A percentile compares a stretch with the other conserved stretches of the same genome.
phyloP scores from a whole-genome alignment of 768 basidiomycete species.

The Xerocomellus intermedius region DNA sequence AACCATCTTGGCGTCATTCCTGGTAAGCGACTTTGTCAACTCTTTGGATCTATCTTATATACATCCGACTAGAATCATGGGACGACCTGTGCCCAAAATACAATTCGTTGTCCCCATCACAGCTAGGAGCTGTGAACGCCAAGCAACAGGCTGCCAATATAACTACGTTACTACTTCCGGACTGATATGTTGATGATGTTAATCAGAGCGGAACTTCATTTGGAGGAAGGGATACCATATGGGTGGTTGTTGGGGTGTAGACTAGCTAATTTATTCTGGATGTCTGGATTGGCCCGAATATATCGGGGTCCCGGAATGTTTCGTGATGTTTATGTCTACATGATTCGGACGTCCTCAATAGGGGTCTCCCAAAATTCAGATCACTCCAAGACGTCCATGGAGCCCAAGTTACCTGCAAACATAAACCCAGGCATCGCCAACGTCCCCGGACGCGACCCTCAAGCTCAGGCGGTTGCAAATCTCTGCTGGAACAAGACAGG shows the following conservation, averaged over 20 bases:
- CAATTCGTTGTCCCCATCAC: constrained; percentile 16
- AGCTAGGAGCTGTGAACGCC: constrained; percentile 22
- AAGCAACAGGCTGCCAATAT: constrained; percentile 21
- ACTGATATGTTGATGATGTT: neutral
- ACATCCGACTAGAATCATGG: constrained; percentile 21
- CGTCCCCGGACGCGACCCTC: constrained; percentile 44
- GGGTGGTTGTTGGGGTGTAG: neutral
- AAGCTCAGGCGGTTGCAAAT: constrained; percentile 41
- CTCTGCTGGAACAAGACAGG: constrained; percentile 48
- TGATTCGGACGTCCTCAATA: neutral
- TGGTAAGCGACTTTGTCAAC: constrained; percentile 5
- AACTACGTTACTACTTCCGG: constrained; percentile 14
- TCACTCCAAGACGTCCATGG: neutral
- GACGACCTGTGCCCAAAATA: constrained; percentile 25
- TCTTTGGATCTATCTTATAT: neutral
- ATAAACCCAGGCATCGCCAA: constrained; percentile 43
- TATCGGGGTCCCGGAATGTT: neutral
- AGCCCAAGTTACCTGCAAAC: constrained; percentile 11
- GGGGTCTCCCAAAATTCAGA: neutral
- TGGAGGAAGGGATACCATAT: neutral
- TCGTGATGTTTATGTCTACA: neutral
- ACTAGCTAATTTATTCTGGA: neutral
- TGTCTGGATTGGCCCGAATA: neutral
- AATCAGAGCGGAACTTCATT: neutral
- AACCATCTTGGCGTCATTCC: constrained; percentile 16